Percentiles rank a stretch among this genome's conserved stretches.
Conservation (phyloP, 305 asterid species). For the Galium porrigens region DNA sequence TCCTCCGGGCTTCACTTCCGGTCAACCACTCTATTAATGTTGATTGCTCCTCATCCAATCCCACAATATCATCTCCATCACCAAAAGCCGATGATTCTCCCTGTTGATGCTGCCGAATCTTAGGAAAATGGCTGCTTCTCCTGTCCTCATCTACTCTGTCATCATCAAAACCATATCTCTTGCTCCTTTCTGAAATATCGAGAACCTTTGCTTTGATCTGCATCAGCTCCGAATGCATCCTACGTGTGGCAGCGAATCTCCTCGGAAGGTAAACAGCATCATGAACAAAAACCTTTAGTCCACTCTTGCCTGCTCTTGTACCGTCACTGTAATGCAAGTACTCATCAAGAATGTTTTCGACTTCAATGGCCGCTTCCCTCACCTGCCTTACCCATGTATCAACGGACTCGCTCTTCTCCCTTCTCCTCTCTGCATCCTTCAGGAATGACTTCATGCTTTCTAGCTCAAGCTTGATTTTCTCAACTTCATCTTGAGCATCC, state of each 20-base stretch:
- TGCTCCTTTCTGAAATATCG: constrained; percentile 20
- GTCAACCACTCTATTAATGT: constrained; percentile 6
- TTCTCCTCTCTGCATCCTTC: constrained; percentile 19
- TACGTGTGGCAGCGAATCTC: constrained; percentile 4
- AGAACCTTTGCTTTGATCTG: constrained; percentile 18
- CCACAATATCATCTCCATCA: constrained; percentile 19
- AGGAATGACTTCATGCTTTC: constrained; percentile 21
- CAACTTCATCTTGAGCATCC: constrained; percentile 14
- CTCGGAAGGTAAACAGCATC: constrained; percentile 5
- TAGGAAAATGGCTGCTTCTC: constrained; percentile 13
- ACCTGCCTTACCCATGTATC: constrained; percentile 21
- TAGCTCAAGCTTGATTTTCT: constrained; percentile 20
- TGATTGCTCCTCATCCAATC: constrained; percentile 16
- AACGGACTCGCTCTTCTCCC: constrained; percentile 13
- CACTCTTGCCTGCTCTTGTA: neutral
- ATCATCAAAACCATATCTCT: constrained; percentile 18
- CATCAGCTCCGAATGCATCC: constrained; percentile 8
- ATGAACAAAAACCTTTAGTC: constrained; percentile 4
- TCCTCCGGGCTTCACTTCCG: constrained; percentile 10
- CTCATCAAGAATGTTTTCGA: constrained; percentile 20
- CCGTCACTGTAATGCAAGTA: constrained; percentile 13
- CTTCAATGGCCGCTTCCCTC: constrained; percentile 15
- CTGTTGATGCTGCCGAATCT: constrained; percentile 15
- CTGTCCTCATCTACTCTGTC: constrained; percentile 13
- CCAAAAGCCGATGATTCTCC: constrained; percentile 17